Evolutionary conservation across 202 grass and related monocot genomes (phyloP).

Genomic region (Cymbopogon flexuosus): DNA sequence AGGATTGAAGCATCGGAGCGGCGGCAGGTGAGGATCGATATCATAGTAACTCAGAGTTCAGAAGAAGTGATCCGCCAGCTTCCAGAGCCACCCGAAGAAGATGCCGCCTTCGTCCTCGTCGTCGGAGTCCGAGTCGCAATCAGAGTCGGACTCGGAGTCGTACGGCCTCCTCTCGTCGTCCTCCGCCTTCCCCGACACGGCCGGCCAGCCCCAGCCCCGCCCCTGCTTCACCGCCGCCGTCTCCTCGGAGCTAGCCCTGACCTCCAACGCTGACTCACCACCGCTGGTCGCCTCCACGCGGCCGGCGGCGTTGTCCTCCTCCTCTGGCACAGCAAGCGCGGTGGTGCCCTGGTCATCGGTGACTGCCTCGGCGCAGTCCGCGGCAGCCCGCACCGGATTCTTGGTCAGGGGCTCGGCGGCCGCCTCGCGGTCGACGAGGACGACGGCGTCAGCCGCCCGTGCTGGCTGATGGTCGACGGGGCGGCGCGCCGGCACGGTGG

Average conservation of each 20-base stretch:
- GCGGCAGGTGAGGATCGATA: too few species aligned
- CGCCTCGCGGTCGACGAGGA: neutral
- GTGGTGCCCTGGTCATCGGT: too few species aligned
- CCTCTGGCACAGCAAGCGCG: too few species aligned
- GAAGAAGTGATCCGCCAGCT: slow-evolving; percentile 25
- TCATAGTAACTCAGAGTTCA: too few species aligned
- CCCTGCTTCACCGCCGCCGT: neutral
- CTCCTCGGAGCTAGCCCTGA: too few species aligned
- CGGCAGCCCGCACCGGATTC: neutral
- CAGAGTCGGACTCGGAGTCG: slow-evolving; percentile 25
- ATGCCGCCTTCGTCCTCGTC: slow-evolving; percentile 18
- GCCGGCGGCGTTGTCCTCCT: too few species aligned
- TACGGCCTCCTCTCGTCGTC: neutral
- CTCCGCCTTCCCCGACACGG: neutral
- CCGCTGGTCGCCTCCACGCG: too few species aligned
- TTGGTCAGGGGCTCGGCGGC: neutral
- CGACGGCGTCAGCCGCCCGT: neutral
- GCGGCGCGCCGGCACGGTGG: neutral
- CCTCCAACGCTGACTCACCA: too few species aligned
- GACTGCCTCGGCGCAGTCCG: neutral
- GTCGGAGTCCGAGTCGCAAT: slow-evolving; percentile 32
- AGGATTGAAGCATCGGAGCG: neutral
- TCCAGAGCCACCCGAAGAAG: slow-evolving; percentile 33
- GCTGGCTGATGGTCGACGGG: neutral
- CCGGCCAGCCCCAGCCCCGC: neutral